Evolutionary conservation across 2,329 filamentous ascomycete genomes (phyloP).

Genomic region (Neopestalotiopsis rosae): DNA sequence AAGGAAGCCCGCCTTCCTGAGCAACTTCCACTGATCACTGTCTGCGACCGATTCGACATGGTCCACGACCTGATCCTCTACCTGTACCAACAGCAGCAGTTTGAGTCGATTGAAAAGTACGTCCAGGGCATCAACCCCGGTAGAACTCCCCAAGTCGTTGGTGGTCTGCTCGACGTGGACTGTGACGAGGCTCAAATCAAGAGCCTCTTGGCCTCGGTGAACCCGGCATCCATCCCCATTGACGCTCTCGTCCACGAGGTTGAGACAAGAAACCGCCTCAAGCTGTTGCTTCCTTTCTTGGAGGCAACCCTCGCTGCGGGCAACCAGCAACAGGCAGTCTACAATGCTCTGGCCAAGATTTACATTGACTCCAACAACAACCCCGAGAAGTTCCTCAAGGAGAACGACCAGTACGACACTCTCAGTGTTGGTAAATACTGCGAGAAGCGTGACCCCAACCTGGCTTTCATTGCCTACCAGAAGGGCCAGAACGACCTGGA

Average conservation of each 20-base stretch:
- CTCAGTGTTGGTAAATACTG: constrained; percentile 95
- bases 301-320: constrained; percentile 88
- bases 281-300: constrained; percentile 93
- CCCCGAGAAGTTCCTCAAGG: constrained; percentile 94
- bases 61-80: constrained; percentile 96
- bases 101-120: constrained; percentile 98
- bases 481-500: constrained; percentile 98
- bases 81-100: constrained; percentile 98
- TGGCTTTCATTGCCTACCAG: constrained; percentile 92
- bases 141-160: constrained; percentile 89
- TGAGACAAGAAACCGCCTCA: constrained; percentile 93
- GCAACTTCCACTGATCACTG: constrained; percentile 94
- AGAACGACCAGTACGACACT: constrained; percentile 96
- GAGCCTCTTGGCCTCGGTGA: constrained; percentile 83
- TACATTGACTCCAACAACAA: constrained; percentile 99
- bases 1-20: constrained; percentile 94
- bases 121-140: constrained; percentile 95
- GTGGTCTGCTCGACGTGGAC: constrained; percentile 92
- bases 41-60: constrained; percentile 99
- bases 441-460: constrained; percentile 95
- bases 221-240: constrained; percentile 85
- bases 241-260: constrained; percentile 94
- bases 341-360: constrained; percentile 97
- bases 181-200: constrained; percentile 98
- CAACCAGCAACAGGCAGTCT: constrained; percentile 95